Conservation (phyloP, 2,329 filamentous ascomycete genomes). For the Cryphonectria naterciae region DNA sequence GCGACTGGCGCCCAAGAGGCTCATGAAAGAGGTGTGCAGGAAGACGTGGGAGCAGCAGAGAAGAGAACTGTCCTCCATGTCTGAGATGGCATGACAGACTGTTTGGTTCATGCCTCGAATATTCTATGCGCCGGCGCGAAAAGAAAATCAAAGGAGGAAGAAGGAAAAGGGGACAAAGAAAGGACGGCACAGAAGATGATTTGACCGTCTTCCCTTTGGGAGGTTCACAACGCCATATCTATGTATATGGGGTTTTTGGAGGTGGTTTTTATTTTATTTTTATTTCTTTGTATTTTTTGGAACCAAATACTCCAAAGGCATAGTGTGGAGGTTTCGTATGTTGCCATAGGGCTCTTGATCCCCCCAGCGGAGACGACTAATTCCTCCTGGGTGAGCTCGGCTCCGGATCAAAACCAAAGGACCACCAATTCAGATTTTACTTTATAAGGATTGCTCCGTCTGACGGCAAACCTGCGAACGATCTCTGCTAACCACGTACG, state of each 20-base stretch:
- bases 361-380: background rate
- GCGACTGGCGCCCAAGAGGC: conserved; percentile 67
- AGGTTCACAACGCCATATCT: background rate
- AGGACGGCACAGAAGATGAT: background rate
- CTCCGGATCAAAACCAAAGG: background rate
- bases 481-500: background rate
- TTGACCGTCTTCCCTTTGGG: background rate
- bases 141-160: background rate
- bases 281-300: background rate
- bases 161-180: background rate
- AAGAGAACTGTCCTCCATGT: conserved; percentile 30
- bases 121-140: background rate
- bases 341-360: background rate
- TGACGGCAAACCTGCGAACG: background rate
- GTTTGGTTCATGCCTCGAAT: too few species aligned
- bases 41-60: conserved; percentile 47
- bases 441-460: background rate
- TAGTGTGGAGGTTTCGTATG: background rate
- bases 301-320: background rate
- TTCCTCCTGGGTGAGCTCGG: background rate
- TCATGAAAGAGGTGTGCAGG: conserved; percentile 66
- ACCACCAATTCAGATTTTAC: background rate
- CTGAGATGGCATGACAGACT: background rate
- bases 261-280: background rate
- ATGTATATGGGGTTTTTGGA: background rate